phyloP scores from a whole-genome alignment of 2,329 filamentous ascomycete genomes.

The Colletotrichum sansevieriae region DNA sequence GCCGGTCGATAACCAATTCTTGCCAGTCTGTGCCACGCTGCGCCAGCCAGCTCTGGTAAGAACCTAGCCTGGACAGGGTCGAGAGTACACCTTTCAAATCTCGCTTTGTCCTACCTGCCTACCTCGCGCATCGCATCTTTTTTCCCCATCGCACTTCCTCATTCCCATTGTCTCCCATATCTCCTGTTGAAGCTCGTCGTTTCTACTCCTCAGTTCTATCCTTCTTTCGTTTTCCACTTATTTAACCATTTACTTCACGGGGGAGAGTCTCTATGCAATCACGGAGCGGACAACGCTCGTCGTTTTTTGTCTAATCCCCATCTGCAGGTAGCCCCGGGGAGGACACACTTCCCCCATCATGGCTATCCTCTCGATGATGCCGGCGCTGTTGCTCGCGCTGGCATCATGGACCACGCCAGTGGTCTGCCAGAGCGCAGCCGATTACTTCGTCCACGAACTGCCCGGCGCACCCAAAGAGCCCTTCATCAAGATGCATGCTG shows the following conservation, averaged over 20 bases:
- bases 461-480: slow-evolving; percentile 84
- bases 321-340: slow-evolving; percentile 37
- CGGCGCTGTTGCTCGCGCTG: slow-evolving; percentile 55
- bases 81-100: slow-evolving; percentile 32
- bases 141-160: slow-evolving; percentile 22
- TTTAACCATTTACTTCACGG: background rate
- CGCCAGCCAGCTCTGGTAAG: no score
- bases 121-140: slow-evolving; percentile 14
- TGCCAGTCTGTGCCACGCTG: slow-evolving; percentile 30
- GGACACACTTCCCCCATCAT: slow-evolving; percentile 41
- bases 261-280: slow-evolving; percentile 30
- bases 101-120: background rate
- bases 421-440: slow-evolving; percentile 62
- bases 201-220: background rate
- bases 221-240: background rate
- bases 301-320: slow-evolving; percentile 26
- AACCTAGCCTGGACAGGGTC: no score
- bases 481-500: slow-evolving; percentile 96
- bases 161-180: slow-evolving; percentile 6
- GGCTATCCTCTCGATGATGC: slow-evolving; percentile 43
- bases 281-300: slow-evolving; percentile 4
- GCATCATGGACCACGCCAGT: slow-evolving; percentile 55
- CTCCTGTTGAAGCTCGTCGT: no score
- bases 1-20: slow-evolving; percentile 17
- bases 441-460: slow-evolving; percentile 90